Conservation (phyloP, 2,329 filamentous ascomycete genomes). For the Claviceps sp. region DNA sequence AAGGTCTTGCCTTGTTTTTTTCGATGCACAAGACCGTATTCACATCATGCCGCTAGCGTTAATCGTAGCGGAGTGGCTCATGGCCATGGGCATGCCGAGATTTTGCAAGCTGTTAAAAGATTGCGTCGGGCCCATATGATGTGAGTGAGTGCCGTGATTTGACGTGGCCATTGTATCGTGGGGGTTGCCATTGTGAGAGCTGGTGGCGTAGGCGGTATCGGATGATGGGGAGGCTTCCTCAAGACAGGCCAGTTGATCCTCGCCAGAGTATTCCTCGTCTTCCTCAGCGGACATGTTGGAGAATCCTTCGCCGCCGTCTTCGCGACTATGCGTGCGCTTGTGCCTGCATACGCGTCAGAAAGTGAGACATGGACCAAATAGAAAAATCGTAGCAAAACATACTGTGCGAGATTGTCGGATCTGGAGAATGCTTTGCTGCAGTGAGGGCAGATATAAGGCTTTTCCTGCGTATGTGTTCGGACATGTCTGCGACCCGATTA, state of each 20-base stretch:
- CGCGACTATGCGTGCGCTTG: slow-evolving; percentile 60
- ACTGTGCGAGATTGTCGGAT: slow-evolving; percentile 98
- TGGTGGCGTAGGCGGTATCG: slow-evolving; percentile 46
- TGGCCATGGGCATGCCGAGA: slow-evolving; percentile 51
- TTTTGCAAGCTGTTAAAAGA: slow-evolving; percentile 46
- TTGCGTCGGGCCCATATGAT: slow-evolving; percentile 13
- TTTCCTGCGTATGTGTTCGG: slow-evolving; percentile 97
- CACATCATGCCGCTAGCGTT: slow-evolving; percentile 33
- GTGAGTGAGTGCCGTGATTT: slow-evolving; percentile 8
- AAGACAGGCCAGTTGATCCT: slow-evolving; percentile 69
- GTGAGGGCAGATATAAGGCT: slow-evolving; percentile 92
- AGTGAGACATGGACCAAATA: neutral
- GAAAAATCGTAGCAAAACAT: slow-evolving; percentile 28
- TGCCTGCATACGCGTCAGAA: slow-evolving; percentile 46
- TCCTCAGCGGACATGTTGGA: slow-evolving; percentile 67
- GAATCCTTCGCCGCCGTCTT: slow-evolving; percentile 43
- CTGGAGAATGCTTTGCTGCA: slow-evolving; percentile 98
- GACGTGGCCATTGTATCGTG: slow-evolving; percentile 14
- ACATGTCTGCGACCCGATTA: slow-evolving; percentile 62
- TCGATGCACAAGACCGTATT: slow-evolving; percentile 5
- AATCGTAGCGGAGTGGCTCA: slow-evolving; percentile 39
- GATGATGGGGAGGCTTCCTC: slow-evolving; percentile 67
- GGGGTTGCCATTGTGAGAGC: slow-evolving; percentile 34
- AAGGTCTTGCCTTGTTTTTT: neutral
- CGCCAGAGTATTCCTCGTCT: slow-evolving; percentile 68